Conservation (phyloP, 2,329 filamentous ascomycete genomes). For the Calonectria multiphialidica region DNA sequence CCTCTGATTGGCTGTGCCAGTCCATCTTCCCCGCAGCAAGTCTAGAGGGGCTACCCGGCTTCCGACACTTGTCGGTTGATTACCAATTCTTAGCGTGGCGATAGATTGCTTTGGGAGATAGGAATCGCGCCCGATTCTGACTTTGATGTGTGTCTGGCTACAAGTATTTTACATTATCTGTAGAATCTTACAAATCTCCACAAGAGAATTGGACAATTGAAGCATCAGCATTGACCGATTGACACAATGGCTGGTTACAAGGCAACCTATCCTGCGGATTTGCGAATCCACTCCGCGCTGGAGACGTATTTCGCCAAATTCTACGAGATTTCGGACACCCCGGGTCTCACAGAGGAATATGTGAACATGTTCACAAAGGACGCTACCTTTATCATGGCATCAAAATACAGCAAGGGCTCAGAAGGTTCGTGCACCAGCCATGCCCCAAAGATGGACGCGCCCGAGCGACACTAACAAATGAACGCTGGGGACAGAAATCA, state of each 20-base stretch:
- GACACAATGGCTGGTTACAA: slow-evolving; percentile 17
- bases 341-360: slow-evolving; percentile 45
- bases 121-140: neutral
- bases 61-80: slow-evolving; percentile 15
- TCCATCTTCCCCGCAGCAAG: neutral
- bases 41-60: slow-evolving; percentile 1
- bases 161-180: neutral
- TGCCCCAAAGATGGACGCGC: slow-evolving; percentile 1
- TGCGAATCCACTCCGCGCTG: slow-evolving; percentile 35
- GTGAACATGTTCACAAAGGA: slow-evolving; percentile 43
- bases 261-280: slow-evolving; percentile 2
- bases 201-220: neutral
- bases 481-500: slow-evolving; percentile 40
- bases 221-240: neutral
- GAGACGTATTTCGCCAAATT: slow-evolving; percentile 45
- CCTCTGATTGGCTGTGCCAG: neutral
- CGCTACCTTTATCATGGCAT: slow-evolving; percentile 47
- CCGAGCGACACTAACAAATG: neutral
- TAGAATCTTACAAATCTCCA: neutral
- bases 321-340: slow-evolving; percentile 47
- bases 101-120: neutral
- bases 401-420: slow-evolving; percentile 39
- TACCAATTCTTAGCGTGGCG: neutral
- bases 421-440: slow-evolving; percentile 33
- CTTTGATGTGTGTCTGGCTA: neutral